Evolutionary conservation across 1,139 yeast genomes (phyloP).

Genomic region (Suhomyces chickasaworum): DNA sequence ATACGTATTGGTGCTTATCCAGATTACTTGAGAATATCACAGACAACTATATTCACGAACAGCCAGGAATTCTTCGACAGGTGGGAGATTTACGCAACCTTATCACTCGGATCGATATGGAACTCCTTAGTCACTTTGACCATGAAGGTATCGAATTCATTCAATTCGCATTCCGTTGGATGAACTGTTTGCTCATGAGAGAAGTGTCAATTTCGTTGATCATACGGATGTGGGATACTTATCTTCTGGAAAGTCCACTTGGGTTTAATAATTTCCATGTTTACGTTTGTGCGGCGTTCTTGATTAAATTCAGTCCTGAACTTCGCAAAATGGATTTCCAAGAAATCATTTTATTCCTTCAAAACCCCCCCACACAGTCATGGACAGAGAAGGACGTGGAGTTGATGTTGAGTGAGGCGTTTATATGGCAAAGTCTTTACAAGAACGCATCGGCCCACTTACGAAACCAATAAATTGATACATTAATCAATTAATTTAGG

Average conservation of each 20-base stretch:
- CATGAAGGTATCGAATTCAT: slow-evolving; percentile 85
- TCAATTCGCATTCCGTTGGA: slow-evolving; percentile 97
- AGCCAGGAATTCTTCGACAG: slow-evolving; percentile 94
- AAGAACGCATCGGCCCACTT: slow-evolving; percentile 87
- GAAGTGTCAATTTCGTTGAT: slow-evolving; percentile 79
- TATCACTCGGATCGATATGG: slow-evolving; percentile 76
- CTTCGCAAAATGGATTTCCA: slow-evolving; percentile 90
- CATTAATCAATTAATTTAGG: too few species aligned
- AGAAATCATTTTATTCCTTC: slow-evolving; percentile 86
- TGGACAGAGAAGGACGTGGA: slow-evolving; percentile 95
- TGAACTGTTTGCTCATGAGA: slow-evolving; percentile 96
- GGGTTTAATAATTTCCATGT: slow-evolving; percentile 94
- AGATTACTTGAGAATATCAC: slow-evolving; percentile 90
- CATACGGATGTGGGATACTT: slow-evolving; percentile 98
- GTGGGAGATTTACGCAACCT: slow-evolving; percentile 78
- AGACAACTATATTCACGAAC: slow-evolving; percentile 95
- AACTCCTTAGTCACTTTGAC: slow-evolving; percentile 72
- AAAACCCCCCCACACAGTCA: slow-evolving; percentile 77
- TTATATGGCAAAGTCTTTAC: slow-evolving; percentile 91
- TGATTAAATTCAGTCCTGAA: slow-evolving; percentile 80
- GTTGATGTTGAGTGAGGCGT: slow-evolving; percentile 90
- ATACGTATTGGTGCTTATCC: slow-evolving; percentile 94
- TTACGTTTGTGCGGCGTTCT: slow-evolving; percentile 97
- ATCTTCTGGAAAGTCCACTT: slow-evolving; percentile 80
- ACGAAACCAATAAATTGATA: slow-evolving; percentile 29